A percentile compares a stretch with the other conserved stretches of the same genome.
These are phyloP conservation scores for Pseudocercospora musae DNA, from an alignment of 2,329 filamentous ascomycete species.

Conservation along the genomic window DNA sequence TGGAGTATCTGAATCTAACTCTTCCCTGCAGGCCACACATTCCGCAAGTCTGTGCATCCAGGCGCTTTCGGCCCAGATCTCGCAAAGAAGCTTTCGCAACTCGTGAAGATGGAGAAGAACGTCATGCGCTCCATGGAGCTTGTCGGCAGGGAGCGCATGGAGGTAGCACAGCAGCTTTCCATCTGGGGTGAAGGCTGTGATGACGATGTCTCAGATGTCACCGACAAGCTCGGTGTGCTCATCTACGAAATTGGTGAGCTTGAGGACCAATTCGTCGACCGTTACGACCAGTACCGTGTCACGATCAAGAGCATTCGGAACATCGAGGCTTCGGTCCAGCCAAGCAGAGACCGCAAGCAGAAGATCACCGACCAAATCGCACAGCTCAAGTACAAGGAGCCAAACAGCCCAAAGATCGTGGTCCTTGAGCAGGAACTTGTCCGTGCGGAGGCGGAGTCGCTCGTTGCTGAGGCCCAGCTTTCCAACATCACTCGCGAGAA, in stretches of 20 bases:
- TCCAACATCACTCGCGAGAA: constrained; percentile 99
- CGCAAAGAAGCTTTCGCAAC: constrained; percentile 93
- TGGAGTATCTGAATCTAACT: not conserved
- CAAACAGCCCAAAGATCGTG: constrained; percentile 94
- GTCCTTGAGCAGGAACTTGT: constrained; percentile 98
- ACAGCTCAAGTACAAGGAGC: constrained; percentile 99
- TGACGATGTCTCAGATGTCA: constrained; percentile 97
- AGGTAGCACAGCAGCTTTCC: constrained; percentile 98
- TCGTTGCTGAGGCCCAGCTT: constrained; percentile 94
- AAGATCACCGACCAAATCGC: constrained; percentile 99
- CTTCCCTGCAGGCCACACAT: constrained; percentile 59
- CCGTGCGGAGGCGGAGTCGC: constrained; percentile 95
- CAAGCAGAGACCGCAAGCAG: constrained; percentile 96
- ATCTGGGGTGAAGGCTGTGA: constrained; percentile 95
- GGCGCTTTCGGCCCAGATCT: constrained; percentile 82
- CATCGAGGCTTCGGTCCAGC: constrained; percentile 97
- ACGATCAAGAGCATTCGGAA: constrained; percentile 99
- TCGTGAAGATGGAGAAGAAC: constrained; percentile 99
- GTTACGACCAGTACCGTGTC: constrained; percentile 98
- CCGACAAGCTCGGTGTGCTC: constrained; percentile 94
- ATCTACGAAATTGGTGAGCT: constrained; percentile 98
- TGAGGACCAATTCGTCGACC: constrained; percentile 96
- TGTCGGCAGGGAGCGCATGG: constrained; percentile 94
- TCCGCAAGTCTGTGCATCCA: constrained; percentile 66
- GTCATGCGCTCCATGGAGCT: constrained; percentile 98